Percentiles rank a stretch among this genome's conserved stretches.
Conservation (phyloP, 257 asterid genomes). For the Voacanga thouarsii region DNA sequence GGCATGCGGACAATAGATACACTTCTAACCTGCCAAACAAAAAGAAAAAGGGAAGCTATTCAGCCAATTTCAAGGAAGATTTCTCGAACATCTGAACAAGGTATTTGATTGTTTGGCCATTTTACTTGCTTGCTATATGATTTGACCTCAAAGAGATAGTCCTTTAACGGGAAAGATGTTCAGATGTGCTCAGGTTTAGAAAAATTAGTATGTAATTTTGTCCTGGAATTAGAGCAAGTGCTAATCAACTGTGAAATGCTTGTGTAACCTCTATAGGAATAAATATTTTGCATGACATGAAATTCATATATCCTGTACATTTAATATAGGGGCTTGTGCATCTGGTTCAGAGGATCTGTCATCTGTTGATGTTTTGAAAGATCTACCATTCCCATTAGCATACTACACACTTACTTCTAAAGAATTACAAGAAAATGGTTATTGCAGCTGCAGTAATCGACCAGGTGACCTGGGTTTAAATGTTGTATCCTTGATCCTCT, state of each 20-base stretch:
- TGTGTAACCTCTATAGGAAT: background rate
- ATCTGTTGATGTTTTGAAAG: conserved; percentile 36
- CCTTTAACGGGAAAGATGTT: background rate
- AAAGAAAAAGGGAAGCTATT: conserved; percentile 73
- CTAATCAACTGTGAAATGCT: background rate
- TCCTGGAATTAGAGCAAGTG: background rate
- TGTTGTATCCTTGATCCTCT: background rate
- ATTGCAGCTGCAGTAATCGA: conserved; percentile 28
- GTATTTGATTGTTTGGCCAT: conserved; percentile 27
- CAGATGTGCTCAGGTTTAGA: background rate
- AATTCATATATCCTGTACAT: background rate
- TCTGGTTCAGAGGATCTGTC: conserved; percentile 33
- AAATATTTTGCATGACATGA: background rate
- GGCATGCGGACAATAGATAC: conserved; percentile 87
- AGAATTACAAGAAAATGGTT: conserved; percentile 88
- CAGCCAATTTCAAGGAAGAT: conserved; percentile 42
- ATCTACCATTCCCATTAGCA: conserved; percentile 69
- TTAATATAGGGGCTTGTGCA: conserved; percentile 28
- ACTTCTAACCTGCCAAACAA: conserved; percentile 80
- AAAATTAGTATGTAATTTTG: background rate
- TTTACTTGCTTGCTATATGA: background rate
- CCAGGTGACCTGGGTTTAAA: conserved; percentile 49
- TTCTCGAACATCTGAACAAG: conserved; percentile 47
- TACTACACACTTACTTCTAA: conserved; percentile 76
- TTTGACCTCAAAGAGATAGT: background rate